Evolutionary conservation across 306 rosid genomes (phyloP).

Genomic region (Mimosa bimucronata): DNA sequence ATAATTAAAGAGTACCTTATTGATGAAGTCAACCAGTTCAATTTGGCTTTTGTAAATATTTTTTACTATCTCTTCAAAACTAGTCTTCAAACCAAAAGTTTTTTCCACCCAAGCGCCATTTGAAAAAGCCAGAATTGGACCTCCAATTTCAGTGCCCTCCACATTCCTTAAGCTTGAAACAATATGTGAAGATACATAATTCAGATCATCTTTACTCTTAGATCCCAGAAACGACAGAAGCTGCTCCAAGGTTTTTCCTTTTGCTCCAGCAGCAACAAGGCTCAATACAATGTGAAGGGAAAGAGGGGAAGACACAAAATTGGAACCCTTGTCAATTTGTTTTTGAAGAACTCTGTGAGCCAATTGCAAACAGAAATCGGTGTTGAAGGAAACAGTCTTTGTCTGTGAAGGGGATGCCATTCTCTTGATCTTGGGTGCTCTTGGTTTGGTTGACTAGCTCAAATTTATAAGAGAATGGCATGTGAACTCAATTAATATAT

Average conservation of each 20-base stretch:
- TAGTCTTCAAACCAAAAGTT: constrained; percentile 25
- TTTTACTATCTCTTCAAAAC: neutral
- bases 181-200: neutral
- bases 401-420: constrained; percentile 2
- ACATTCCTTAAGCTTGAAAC: neutral
- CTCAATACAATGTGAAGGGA: constrained; percentile 4
- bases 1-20: constrained; percentile 3
- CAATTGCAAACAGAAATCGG: constrained; percentile 26
- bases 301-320: constrained; percentile 21
- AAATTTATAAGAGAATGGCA: neutral
- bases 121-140: neutral
- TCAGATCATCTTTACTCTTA: neutral
- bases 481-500: neutral
- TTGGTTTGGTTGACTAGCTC: neutral
- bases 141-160: neutral
- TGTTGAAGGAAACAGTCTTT: neutral
- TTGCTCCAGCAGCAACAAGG: neutral
- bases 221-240: neutral
- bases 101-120: constrained; percentile 26
- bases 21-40: neutral
- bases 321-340: constrained; percentile 6
- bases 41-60: constrained; percentile 10
- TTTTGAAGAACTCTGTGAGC: constrained; percentile 15
- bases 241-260: neutral
- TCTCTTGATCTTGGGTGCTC: neutral